Percentiles rank a stretch among this genome's conserved stretches.
These are phyloP conservation scores for Scheffersomyces segobiensis DNA, from an alignment of 1,139 yeast genomes.

Conservation along the genomic window DNA sequence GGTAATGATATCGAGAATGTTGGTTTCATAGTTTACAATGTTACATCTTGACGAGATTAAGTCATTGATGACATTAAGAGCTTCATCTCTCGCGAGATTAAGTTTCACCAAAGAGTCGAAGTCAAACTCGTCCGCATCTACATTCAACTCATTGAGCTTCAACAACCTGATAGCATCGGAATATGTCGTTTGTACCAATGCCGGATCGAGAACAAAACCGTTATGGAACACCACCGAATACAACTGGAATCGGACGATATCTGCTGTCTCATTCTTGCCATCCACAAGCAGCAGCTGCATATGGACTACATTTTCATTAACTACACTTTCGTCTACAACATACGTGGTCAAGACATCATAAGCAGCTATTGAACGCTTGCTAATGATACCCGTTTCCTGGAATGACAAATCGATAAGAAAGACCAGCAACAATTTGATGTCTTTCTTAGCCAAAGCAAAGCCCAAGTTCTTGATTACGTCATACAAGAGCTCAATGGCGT, in stretches of 20 bases:
- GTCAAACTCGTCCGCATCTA: slow-evolving; percentile 46
- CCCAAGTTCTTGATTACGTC: slow-evolving; percentile 63
- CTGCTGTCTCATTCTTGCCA: background rate
- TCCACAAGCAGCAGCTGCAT: background rate
- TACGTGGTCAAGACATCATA: slow-evolving; percentile 48
- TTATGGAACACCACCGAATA: slow-evolving; percentile 11
- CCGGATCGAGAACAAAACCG: slow-evolving; percentile 5
- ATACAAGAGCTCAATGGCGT: slow-evolving; percentile 62
- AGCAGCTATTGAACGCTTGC: slow-evolving; percentile 57
- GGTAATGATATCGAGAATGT: slow-evolving; percentile 33
- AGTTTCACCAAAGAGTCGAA: slow-evolving; percentile 36
- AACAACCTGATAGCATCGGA: slow-evolving; percentile 19
- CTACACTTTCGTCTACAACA: slow-evolving; percentile 13
- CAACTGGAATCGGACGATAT: slow-evolving; percentile 10
- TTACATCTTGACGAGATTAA: slow-evolving; percentile 19
- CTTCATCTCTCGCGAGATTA: slow-evolving; percentile 47
- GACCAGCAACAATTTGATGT: slow-evolving; percentile 36
- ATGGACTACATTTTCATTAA: background rate
- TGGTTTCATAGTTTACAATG: slow-evolving; percentile 9
- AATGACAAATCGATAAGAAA: slow-evolving; percentile 43
- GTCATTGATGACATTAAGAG: slow-evolving; percentile 42
- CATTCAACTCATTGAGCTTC: slow-evolving; percentile 27
- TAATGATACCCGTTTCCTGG: slow-evolving; percentile 46
- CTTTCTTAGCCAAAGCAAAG: slow-evolving; percentile 40
- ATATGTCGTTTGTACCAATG: slow-evolving; percentile 9